Percentiles rank a stretch among this genome's conserved stretches.
These are phyloP conservation scores for Xylaria cubensis DNA, from an alignment of 495 filamentous ascomycete species.

Conservation along the genomic window DNA sequence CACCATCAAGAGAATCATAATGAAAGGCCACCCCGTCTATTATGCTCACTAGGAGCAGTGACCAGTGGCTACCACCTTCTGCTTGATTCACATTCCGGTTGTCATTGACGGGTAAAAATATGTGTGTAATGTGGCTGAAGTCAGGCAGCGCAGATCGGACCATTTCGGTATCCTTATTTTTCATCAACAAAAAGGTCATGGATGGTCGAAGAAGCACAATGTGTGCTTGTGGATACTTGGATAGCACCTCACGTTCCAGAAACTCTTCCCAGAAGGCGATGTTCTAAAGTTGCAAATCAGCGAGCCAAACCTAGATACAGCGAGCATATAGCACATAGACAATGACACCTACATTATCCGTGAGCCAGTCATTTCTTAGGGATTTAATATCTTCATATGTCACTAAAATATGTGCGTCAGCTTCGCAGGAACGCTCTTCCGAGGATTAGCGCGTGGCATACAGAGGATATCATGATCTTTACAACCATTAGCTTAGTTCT, in stretches of 20 bases:
- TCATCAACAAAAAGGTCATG: constrained; percentile 93
- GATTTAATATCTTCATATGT: constrained; percentile 80
- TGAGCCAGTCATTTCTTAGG: constrained; percentile 93
- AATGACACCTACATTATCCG: constrained; percentile 80
- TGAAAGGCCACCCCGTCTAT: constrained; percentile 94
- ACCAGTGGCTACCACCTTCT: constrained; percentile 96
- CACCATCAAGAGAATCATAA: constrained; percentile 86
- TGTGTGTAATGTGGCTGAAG: constrained; percentile 83
- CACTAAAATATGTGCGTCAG: constrained; percentile 37
- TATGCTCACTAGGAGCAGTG: constrained; percentile 84
- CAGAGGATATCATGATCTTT: constrained; percentile 54
- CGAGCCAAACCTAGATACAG: constrained; percentile 25
- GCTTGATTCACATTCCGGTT: constrained; percentile 73
- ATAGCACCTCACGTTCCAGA: constrained; percentile 86
- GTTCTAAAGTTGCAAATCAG: constrained; percentile 53
- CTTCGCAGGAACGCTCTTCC: constrained; percentile 3
- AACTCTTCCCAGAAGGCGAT: constrained; percentile 99
- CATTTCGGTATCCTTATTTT: constrained; percentile 75
- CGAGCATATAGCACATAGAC: constrained; percentile 18
- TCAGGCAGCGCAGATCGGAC: constrained; percentile 79
- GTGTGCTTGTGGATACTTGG: constrained; percentile 74
- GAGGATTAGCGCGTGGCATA: constrained; percentile 35
- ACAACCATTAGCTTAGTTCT: constrained; percentile 16
- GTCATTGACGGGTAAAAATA: constrained; percentile 97
- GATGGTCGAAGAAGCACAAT: constrained; percentile 91